These are phyloP conservation scores for Alliaria petiolata DNA, from an alignment of 345 rosid genomes.

Conservation along the genomic window DNA sequence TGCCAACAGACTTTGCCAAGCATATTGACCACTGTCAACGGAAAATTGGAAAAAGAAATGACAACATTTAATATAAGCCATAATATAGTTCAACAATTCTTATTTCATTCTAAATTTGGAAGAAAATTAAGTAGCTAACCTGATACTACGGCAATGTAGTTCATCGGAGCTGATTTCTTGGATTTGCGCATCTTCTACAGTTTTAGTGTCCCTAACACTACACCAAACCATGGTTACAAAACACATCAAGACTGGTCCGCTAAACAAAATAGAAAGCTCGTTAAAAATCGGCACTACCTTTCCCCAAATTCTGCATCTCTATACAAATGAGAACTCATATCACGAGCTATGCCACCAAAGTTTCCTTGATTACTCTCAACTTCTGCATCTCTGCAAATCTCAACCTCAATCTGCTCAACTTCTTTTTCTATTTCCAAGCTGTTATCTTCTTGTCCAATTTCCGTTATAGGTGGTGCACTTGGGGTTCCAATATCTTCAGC, in stretches of 20 bases:
- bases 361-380: conserved; percentile 25
- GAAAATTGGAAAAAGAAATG: background rate
- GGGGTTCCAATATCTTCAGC: conserved; percentile 69
- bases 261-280: background rate
- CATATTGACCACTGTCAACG: conserved; percentile 67
- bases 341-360: conserved; percentile 7
- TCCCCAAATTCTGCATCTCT: conserved; percentile 38
- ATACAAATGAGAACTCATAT: conserved; percentile 25
- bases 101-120: background rate
- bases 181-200: conserved; percentile 36
- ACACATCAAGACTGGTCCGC: background rate
- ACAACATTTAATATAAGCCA: background rate
- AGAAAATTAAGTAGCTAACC: conserved; percentile 38
- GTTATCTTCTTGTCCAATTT: conserved; percentile 39
- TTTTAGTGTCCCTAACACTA: conserved; percentile 35
- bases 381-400: conserved; percentile 29
- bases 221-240: conserved; percentile 12
- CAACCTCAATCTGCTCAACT: conserved; percentile 30
- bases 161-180: conserved; percentile 49
- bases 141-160: conserved; percentile 47
- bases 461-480: conserved; percentile 88
- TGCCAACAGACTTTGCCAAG: conserved; percentile 90
- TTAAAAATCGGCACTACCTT: conserved; percentile 43
- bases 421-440: conserved; percentile 40
- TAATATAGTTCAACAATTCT: background rate